A percentile compares a stretch with the other conserved stretches of the same genome.
phyloP scores from a whole-genome alignment of 305 asterid genomes.

The Solanum hybrid region DNA sequence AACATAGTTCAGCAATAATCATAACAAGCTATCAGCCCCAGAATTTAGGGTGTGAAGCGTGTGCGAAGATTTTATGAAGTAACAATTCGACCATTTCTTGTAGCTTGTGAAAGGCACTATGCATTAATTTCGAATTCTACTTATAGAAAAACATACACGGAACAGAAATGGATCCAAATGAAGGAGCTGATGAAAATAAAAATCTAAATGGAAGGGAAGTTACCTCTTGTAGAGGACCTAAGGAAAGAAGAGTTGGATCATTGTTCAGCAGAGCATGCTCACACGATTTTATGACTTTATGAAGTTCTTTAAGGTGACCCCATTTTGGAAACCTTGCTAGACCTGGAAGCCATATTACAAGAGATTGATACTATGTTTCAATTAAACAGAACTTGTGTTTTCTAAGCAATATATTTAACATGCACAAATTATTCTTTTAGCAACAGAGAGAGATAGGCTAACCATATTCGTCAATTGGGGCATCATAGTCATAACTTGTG shows the following conservation, averaged over 20 bases:
- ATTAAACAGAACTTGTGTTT: slow-evolving; percentile 10
- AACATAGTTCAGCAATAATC: background rate
- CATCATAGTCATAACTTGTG: slow-evolving; percentile 94
- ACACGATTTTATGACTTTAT: slow-evolving; percentile 66
- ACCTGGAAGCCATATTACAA: slow-evolving; percentile 40
- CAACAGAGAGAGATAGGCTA: slow-evolving; percentile 3
- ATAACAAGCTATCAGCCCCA: background rate
- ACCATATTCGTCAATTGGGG: slow-evolving; percentile 97
- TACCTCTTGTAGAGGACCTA: slow-evolving; percentile 85
- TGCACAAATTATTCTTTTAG: background rate
- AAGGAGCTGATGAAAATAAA: background rate
- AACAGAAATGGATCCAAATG: background rate
- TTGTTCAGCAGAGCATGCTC: slow-evolving; percentile 61
- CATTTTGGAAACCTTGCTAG: slow-evolving; percentile 81
- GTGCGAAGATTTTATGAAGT: background rate
- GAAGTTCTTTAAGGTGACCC: slow-evolving; percentile 94
- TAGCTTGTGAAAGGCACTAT: background rate
- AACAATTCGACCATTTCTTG: background rate
- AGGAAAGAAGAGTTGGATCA: slow-evolving; percentile 31
- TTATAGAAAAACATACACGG: background rate
- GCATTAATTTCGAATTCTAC: background rate
- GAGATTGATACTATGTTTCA: slow-evolving; percentile 11
- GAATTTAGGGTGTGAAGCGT: background rate
- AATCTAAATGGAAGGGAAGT: background rate
- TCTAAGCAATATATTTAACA: slow-evolving; percentile 7